phyloP scores from a whole-genome alignment of 225 moss, liverwort and hornwort species.

The Physcomitrium patens region DNA sequence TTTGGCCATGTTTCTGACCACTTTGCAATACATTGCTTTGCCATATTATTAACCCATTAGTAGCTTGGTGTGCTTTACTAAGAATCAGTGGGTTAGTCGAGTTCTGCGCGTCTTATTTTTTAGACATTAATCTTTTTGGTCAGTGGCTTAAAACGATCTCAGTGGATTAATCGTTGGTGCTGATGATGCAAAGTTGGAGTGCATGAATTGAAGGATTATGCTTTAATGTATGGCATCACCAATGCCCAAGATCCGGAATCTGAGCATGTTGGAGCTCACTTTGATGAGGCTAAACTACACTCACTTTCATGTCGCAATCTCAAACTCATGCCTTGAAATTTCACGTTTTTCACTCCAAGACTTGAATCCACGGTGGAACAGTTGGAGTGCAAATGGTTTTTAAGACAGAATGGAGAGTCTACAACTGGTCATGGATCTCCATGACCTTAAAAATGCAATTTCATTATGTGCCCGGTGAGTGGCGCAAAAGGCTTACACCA shows the following conservation, averaged over 20 bases:
- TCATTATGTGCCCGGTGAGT: not conserved
- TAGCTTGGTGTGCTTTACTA: not conserved
- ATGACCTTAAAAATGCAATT: constrained; percentile 1
- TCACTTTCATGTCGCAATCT: constrained; percentile 6
- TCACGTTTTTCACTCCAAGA: not conserved
- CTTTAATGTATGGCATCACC: not conserved
- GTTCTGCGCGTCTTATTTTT: too few species aligned
- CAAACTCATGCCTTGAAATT: constrained; percentile 15
- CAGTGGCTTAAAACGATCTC: not conserved
- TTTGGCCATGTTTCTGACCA: not conserved
- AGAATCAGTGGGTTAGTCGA: too few species aligned
- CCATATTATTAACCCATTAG: not conserved
- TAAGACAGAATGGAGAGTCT: constrained; percentile 14
- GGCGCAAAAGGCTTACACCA: not conserved
- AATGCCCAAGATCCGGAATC: not conserved
- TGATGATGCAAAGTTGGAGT: constrained; percentile 3
- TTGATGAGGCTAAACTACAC: not conserved
- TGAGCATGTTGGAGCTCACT: constrained; percentile 4
- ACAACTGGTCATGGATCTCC: not conserved
- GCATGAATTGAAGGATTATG: not conserved
- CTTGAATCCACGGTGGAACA: not conserved
- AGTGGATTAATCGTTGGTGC: not conserved
- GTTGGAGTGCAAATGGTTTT: not conserved
- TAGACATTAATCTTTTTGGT: too few species aligned
- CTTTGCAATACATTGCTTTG: constrained; percentile 16